phyloP scores from a whole-genome alignment of 305 asterid species.

The Stenogyne calaminthoides region DNA sequence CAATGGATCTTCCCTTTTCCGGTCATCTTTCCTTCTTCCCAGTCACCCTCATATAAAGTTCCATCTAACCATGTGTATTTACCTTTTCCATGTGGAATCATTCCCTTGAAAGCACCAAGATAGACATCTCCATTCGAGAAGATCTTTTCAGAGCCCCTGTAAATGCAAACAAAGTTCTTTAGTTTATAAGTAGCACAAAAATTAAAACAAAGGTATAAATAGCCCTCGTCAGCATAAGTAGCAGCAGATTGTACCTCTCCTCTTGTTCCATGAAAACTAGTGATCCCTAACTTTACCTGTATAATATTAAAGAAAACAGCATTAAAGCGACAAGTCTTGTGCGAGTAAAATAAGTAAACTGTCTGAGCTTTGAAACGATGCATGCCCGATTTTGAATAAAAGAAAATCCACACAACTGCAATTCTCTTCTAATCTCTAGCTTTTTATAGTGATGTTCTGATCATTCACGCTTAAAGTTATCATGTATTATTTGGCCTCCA shows the following conservation, averaged over 20 bases:
- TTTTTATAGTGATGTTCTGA: slow-evolving; percentile 15
- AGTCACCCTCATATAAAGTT: slow-evolving; percentile 84
- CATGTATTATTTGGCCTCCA: slow-evolving; percentile 17
- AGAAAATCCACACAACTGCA: background rate
- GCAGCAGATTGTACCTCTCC: slow-evolving; percentile 55
- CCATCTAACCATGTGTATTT: slow-evolving; percentile 86
- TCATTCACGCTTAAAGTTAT: background rate
- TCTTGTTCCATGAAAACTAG: slow-evolving; percentile 52
- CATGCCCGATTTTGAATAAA: background rate
- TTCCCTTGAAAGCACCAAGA: slow-evolving; percentile 57
- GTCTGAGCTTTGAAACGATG: background rate
- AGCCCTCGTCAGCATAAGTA: slow-evolving; percentile 16
- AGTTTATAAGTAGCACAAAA: slow-evolving; percentile 19
- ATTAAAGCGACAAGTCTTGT: slow-evolving; percentile 18
- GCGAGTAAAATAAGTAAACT: slow-evolving; percentile 9
- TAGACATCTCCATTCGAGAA: slow-evolving; percentile 78
- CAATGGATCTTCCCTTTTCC: slow-evolving; percentile 86
- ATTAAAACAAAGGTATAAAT: slow-evolving; percentile 17
- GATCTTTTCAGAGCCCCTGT: slow-evolving; percentile 55
- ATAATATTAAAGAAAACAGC: slow-evolving; percentile 26
- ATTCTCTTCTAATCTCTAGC: background rate
- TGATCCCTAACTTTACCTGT: slow-evolving; percentile 36
- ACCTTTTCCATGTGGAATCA: slow-evolving; percentile 78
- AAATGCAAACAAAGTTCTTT: slow-evolving; percentile 25
- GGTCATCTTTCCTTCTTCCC: slow-evolving; percentile 94